Evolutionary conservation across 1,284 basidiomycete genomes (phyloP), one percentile per base, ranked within the genome.

Genomic region (Ustilago crameri): DNA sequence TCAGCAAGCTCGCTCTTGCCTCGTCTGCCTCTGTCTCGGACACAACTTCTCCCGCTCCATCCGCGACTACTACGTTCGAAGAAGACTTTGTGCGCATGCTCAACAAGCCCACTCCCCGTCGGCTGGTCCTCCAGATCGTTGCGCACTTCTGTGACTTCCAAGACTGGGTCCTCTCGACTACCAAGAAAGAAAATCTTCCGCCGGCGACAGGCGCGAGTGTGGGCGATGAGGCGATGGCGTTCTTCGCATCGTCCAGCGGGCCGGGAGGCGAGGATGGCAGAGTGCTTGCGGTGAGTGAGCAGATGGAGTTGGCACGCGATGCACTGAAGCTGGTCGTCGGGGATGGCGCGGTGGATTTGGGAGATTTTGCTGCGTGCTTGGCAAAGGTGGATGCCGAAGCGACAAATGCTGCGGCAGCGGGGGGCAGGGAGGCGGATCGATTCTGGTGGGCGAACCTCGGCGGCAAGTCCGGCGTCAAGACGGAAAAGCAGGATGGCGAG

Each of bases 261-360:
- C 10, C 37, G 20, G 53, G 53, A 15, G 18, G 49, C 3, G 41
- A 45, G 35, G 49, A 48, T 17, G 51, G 48, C 15, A 43, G 49
- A 10, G 42, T 59, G 55, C 40, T 69, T 23, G 71, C 71, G 3
- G 58, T 74, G 24, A 65, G 61, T 26, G 71, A 74, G 26, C 71
- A 74, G 51, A 61, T 69, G 57, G 54, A 54, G 20, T 51, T 74
- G 30, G 71, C 71, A 10, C 32, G 71, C 1, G 71, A 69, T 38
- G 49, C 71, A 10, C 17, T 69, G 26, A 23, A 41, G 5, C 43
- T 51, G 18, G 45, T 74, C 3, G 23, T 38, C 8, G 60, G 54
- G 17, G 53, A 53, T 23, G 51, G 50, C 0, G 45, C 53, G 4
- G 46, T 74, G 18, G 65, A 62, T 20, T 43, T 74, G 15, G 50